Conservation (phyloP, 2,329 filamentous ascomycete species). For the Chaetomium olivaceum region DNA sequence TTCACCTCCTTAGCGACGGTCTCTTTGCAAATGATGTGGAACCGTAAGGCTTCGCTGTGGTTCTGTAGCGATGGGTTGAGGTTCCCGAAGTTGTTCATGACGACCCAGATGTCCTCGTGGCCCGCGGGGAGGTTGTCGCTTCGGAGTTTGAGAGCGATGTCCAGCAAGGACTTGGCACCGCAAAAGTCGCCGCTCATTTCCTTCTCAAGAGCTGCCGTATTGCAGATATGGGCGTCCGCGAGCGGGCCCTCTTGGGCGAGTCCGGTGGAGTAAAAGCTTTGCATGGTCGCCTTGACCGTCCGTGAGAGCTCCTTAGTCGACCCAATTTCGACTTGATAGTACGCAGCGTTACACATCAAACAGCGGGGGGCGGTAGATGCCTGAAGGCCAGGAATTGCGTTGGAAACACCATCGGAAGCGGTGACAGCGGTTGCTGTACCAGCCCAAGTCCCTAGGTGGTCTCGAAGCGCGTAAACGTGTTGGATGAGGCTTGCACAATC, state of each 20-base stretch:
- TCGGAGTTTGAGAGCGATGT: neutral
- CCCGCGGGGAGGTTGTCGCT: neutral
- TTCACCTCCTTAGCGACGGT: neutral
- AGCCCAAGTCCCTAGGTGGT: neutral
- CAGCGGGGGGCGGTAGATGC: neutral
- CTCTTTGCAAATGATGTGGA: neutral
- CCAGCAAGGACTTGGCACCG: neutral
- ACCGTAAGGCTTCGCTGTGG: neutral
- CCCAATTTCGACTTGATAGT: neutral
- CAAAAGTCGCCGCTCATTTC: neutral
- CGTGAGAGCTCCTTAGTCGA: neutral
- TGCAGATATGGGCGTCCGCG: neutral
- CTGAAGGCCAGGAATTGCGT: neutral
- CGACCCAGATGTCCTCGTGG: conserved; percentile 1
- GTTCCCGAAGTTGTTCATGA: neutral
- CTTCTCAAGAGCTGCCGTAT: neutral
- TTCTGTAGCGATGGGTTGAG: neutral
- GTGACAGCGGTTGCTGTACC: too few relatives aligned
- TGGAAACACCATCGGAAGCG: too few relatives aligned
- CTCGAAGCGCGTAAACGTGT: neutral
- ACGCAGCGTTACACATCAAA: neutral
- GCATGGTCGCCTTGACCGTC: neutral
- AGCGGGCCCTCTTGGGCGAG: neutral
- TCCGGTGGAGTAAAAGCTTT: neutral
- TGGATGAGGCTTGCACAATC: neutral